phyloP scores from a whole-genome alignment of 768 basidiomycete genomes.

The Steccherinum ochraceum region DNA sequence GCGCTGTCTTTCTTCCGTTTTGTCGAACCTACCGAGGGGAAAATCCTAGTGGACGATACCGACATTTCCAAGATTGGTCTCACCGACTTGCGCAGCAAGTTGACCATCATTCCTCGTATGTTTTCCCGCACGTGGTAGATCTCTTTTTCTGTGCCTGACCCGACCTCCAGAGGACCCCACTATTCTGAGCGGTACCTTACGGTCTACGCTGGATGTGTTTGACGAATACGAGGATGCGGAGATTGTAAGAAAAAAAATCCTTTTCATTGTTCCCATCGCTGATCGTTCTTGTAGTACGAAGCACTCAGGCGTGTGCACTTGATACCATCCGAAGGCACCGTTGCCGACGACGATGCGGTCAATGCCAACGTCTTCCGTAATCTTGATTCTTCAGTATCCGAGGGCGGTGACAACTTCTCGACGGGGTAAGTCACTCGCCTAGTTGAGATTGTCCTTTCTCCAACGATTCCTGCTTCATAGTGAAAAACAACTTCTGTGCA shows the following conservation, averaged over 20 bases:
- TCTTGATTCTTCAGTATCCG: slow-evolving; percentile 67
- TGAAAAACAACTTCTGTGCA: slow-evolving; percentile 82
- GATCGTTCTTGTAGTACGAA: slow-evolving; percentile 49
- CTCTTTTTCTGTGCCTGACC: background rate
- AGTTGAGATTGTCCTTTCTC: slow-evolving; percentile 2
- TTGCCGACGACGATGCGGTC: slow-evolving; percentile 40
- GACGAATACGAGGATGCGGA: slow-evolving; percentile 80
- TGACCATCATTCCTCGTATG: slow-evolving; percentile 75
- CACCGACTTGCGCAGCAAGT: slow-evolving; percentile 68
- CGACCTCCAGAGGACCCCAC: slow-evolving; percentile 71
- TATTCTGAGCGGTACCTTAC: slow-evolving; percentile 76
- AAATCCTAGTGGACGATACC: slow-evolving; percentile 69
- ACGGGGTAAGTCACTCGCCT: slow-evolving; percentile 47
- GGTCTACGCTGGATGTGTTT: slow-evolving; percentile 81
- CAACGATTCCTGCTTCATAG: slow-evolving; percentile 22
- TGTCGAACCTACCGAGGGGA: slow-evolving; percentile 78
- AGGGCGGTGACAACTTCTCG: slow-evolving; percentile 88
- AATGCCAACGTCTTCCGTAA: slow-evolving; percentile 76
- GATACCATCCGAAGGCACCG: slow-evolving; percentile 50
- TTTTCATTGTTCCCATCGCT: background rate
- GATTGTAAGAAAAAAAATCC: slow-evolving; percentile 43
- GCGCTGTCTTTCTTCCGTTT: slow-evolving; percentile 86
- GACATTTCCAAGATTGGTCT: slow-evolving; percentile 78
- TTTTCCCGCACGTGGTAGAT: slow-evolving; percentile 2
- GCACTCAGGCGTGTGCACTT: slow-evolving; percentile 80